Conservation (phyloP, 805 yeast species). For the Candida tammaniensis region DNA sequence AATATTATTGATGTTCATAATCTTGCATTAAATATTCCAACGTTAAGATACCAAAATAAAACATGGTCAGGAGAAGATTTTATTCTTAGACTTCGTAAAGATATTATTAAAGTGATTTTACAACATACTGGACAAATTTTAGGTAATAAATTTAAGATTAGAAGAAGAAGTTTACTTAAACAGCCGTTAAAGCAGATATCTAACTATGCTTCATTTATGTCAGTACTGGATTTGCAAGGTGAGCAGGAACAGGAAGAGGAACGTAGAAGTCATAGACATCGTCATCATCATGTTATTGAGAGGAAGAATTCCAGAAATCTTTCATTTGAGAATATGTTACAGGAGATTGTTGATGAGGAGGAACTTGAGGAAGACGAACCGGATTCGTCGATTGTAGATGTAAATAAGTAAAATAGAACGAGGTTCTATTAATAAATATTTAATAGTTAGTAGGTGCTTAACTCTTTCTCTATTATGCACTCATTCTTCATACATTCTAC, state of each 20-base stretch:
- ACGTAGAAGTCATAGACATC: constrained; percentile 5
- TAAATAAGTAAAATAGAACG: too few relatives aligned
- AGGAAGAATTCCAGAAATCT: constrained; percentile 2
- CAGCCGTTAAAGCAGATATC: constrained; percentile 41
- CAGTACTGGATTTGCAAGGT: constrained; percentile 37
- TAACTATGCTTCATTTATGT: constrained; percentile 35
- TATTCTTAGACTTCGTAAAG: constrained; percentile 57
- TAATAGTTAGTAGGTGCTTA: too few relatives aligned
- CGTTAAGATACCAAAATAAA: constrained; percentile 40
- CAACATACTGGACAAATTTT: constrained; percentile 74
- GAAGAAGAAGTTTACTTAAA: constrained; percentile 24
- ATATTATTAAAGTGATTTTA: constrained; percentile 54
- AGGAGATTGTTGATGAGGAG: constrained; percentile 18
- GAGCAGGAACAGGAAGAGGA: constrained; percentile 10
- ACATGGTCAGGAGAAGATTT: constrained; percentile 71
- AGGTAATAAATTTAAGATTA: constrained; percentile 63
- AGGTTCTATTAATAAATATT: too few relatives aligned
- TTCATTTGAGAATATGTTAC: constrained; percentile 15
- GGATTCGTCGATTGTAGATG: too few relatives aligned
- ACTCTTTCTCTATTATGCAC: too few relatives aligned
- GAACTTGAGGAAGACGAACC: constrained; percentile 7
- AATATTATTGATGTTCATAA: constrained; percentile 76
- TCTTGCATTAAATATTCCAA: constrained; percentile 65
- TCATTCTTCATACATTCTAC: too few relatives aligned
- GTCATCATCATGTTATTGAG: constrained; percentile 6